Conservation (phyloP, 2,329 filamentous ascomycete genomes). For the Sarocladiaceae sp. region DNA sequence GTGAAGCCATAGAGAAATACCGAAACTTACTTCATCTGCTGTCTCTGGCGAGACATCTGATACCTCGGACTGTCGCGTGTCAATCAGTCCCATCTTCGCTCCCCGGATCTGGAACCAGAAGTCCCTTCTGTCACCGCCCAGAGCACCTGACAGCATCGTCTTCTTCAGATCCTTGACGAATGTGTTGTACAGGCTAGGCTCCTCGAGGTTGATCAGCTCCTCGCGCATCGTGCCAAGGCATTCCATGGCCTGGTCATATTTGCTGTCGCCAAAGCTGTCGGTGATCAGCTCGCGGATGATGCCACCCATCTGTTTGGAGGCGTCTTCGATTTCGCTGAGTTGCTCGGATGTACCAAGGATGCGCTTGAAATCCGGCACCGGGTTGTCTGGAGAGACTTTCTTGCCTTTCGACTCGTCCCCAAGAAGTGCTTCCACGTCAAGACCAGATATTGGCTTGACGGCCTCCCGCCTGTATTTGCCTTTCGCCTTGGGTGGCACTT, state of each 20-base stretch:
- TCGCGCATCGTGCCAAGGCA: slow-evolving; percentile 72
- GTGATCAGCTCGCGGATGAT: slow-evolving; percentile 65
- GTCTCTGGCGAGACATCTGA: slow-evolving; percentile 65
- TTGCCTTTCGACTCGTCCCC: slow-evolving; percentile 38
- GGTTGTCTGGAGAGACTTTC: slow-evolving; percentile 58
- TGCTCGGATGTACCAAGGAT: slow-evolving; percentile 57
- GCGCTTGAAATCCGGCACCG: slow-evolving; percentile 87
- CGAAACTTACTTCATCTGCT: slow-evolving; percentile 51
- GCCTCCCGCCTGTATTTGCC: slow-evolving; percentile 63
- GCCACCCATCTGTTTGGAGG: slow-evolving; percentile 65
- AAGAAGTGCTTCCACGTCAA: slow-evolving; percentile 81
- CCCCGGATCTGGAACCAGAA: slow-evolving; percentile 73
- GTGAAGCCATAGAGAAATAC: neutral
- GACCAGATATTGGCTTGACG: slow-evolving; percentile 79
- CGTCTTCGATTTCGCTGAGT: slow-evolving; percentile 56
- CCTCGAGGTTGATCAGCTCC: slow-evolving; percentile 68
- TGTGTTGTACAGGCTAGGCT: slow-evolving; percentile 69
- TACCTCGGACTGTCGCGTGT: slow-evolving; percentile 51
- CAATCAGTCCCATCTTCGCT: slow-evolving; percentile 66
- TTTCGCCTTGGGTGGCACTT: slow-evolving; percentile 73
- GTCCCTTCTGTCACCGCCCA: slow-evolving; percentile 72
- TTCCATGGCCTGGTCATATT: slow-evolving; percentile 70
- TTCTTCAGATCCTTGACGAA: slow-evolving; percentile 67
- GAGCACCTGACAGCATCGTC: slow-evolving; percentile 58
- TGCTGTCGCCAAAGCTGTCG: slow-evolving; percentile 67